Evolutionary conservation across 2,329 filamentous ascomycete genomes (phyloP).

Genomic region (Fusarium subglutinans): DNA sequence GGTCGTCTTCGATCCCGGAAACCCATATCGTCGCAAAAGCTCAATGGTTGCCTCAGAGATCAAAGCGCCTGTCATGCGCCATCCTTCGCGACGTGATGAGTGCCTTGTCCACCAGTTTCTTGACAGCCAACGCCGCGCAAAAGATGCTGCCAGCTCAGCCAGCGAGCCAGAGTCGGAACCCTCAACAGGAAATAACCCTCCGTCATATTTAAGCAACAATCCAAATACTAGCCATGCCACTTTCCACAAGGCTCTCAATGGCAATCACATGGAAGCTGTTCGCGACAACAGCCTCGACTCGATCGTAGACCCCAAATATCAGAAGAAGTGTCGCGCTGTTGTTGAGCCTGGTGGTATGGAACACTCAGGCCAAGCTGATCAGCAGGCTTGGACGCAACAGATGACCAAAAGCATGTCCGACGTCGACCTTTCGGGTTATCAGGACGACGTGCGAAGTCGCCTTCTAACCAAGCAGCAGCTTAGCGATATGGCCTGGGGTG

Average conservation of each 20-base stretch:
- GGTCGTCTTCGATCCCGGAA: slow-evolving; percentile 71
- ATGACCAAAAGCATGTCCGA: slow-evolving; percentile 57
- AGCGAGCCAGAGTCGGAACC: slow-evolving; percentile 42
- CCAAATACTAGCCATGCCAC: slow-evolving; percentile 20
- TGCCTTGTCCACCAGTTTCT: slow-evolving; percentile 74
- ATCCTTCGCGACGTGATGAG: slow-evolving; percentile 55
- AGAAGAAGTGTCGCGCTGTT: slow-evolving; percentile 42
- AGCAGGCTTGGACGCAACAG: slow-evolving; percentile 63
- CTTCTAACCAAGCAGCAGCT: slow-evolving; percentile 94
- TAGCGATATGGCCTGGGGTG: slow-evolving; percentile 96
- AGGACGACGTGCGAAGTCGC: slow-evolving; percentile 64
- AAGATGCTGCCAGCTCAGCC: slow-evolving; percentile 40
- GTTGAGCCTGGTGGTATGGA: slow-evolving; percentile 54
- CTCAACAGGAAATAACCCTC: slow-evolving; percentile 44
- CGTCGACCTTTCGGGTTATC: slow-evolving; percentile 49
- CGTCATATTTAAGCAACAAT: slow-evolving; percentile 26
- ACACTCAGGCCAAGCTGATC: slow-evolving; percentile 62
- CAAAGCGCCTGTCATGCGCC: slow-evolving; percentile 45
- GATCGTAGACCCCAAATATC: slow-evolving; percentile 36
- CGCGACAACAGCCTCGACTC: slow-evolving; percentile 32
- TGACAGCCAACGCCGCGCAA: slow-evolving; percentile 61
- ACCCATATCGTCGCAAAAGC: slow-evolving; percentile 71
- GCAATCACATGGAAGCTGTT: slow-evolving; percentile 18
- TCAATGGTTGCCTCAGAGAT: slow-evolving; percentile 66
- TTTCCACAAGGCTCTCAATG: slow-evolving; percentile 17